phyloP scores from a whole-genome alignment of 2,329 filamentous ascomycete genomes.

The Fusarium pseudograminearum region DNA sequence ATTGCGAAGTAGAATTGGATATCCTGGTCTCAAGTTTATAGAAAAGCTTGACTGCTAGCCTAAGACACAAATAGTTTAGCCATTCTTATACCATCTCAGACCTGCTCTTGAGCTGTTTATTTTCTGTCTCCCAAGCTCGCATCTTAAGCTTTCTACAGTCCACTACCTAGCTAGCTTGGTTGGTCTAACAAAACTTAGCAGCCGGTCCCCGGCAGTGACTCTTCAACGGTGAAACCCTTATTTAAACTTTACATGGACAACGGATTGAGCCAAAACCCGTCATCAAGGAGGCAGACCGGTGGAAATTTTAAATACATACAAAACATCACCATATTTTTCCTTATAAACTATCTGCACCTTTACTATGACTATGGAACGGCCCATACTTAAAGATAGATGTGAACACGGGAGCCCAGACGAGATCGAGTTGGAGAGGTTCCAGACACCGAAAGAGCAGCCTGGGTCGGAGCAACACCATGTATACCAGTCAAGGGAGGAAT shows the following conservation, averaged over 20 bases:
- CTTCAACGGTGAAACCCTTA: neutral
- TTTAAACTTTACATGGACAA: constrained; percentile 3
- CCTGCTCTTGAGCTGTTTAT: neutral
- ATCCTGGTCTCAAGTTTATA: neutral
- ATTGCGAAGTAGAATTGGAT: neutral
- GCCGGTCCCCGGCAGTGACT: constrained; percentile 17
- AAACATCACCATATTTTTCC: neutral
- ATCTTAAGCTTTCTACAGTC: neutral
- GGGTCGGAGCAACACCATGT: neutral
- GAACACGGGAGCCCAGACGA: neutral
- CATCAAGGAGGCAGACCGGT: neutral
- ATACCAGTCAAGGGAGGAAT: constrained; percentile 13
- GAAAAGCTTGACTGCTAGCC: neutral
- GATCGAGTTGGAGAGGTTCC: constrained; percentile 21
- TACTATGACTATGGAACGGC: neutral
- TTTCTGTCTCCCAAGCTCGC: neutral
- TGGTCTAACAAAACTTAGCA: neutral
- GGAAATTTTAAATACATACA: constrained; percentile 26
- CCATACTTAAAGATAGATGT: neutral
- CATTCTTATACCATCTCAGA: neutral
- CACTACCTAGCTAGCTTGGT: neutral
- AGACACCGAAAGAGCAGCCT: neutral
- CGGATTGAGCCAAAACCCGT: constrained; percentile 11
- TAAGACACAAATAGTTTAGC: neutral
- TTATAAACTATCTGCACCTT: neutral